Percentiles rank a stretch among this genome's conserved stretches.
phyloP scores from a whole-genome alignment of 2,329 filamentous ascomycete species.

The Seiridium cupressi region DNA sequence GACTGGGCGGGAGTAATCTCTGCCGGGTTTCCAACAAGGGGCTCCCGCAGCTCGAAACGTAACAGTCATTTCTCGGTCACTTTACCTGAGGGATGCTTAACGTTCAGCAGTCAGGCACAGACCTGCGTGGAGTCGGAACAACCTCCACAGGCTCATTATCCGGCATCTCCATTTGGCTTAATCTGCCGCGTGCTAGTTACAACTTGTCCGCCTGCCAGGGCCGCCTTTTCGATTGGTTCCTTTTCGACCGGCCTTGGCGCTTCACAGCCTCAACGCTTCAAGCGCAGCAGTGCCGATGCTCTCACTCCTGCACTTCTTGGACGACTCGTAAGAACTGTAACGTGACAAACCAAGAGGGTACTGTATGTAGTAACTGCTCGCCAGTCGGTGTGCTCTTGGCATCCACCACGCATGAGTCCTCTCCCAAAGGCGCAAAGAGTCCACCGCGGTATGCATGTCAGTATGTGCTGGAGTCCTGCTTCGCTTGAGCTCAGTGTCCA shows the following conservation, averaged over 20 bases:
- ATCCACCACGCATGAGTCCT: background rate
- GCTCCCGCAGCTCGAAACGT: background rate
- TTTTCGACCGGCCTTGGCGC: background rate
- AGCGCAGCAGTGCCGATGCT: background rate
- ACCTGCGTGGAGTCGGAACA: background rate
- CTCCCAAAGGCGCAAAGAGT: too few species aligned
- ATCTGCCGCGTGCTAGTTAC: background rate
- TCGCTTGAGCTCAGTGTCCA: too few species aligned
- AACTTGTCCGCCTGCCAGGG: background rate
- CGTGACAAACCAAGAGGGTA: background rate
- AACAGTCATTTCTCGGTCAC: background rate
- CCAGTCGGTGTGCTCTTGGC: background rate
- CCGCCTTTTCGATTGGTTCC: background rate
- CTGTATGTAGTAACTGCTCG: too few species aligned
- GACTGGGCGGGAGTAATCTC: background rate
- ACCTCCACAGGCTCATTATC: conserved; percentile 3
- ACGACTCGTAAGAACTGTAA: background rate
- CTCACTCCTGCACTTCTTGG: background rate
- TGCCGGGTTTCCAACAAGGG: background rate
- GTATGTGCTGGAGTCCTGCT: too few species aligned
- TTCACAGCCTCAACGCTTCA: conserved; percentile 5
- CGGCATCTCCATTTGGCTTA: background rate
- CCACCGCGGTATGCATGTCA: too few species aligned
- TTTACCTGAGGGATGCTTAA: background rate
- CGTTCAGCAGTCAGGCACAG: background rate